Evolutionary conservation across 805 yeast species (phyloP).

Genomic region (Hyphopichia homilentoma): DNA sequence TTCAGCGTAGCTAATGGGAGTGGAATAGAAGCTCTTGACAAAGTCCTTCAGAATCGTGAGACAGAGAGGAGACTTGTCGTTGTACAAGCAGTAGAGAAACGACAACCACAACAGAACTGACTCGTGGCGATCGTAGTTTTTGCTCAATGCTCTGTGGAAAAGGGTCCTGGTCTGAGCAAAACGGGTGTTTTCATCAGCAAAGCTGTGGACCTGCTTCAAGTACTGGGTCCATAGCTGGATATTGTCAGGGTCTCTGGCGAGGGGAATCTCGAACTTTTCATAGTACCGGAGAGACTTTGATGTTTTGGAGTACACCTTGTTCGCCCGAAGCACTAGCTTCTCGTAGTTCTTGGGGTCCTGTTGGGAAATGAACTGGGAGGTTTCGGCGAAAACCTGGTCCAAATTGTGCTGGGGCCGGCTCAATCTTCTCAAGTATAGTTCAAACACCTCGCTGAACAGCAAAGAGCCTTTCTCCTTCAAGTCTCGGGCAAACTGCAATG

Average conservation of each 20-base stretch:
- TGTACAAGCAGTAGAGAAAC: slow-evolving; percentile 23
- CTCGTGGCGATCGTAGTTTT: slow-evolving; percentile 3
- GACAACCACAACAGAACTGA: slow-evolving; percentile 27
- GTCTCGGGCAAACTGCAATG: slow-evolving; percentile 9
- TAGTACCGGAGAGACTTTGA: slow-evolving; percentile 21
- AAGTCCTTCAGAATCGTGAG: slow-evolving; percentile 14
- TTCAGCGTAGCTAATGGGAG: slow-evolving; percentile 24
- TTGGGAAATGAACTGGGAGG: slow-evolving; percentile 38
- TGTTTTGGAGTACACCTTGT: slow-evolving; percentile 25
- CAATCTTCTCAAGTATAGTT: slow-evolving; percentile 28
- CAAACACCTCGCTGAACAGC: slow-evolving; percentile 14
- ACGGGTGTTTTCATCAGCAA: slow-evolving; percentile 6
- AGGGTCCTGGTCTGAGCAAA: slow-evolving; percentile 13
- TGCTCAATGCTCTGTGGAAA: slow-evolving; percentile 27
- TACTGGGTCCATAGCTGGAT: slow-evolving; percentile 29
- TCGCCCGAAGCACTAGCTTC: slow-evolving; percentile 32
- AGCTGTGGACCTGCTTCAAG: slow-evolving; percentile 23
- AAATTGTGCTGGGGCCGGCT: slow-evolving; percentile 37
- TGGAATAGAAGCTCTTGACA: slow-evolving; percentile 20
- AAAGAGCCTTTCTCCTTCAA: slow-evolving; percentile 4
- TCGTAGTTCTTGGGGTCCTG: slow-evolving; percentile 27
- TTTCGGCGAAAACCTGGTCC: slow-evolving; percentile 36
- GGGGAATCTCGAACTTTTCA: slow-evolving; percentile 32
- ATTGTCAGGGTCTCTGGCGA: slow-evolving; percentile 14
- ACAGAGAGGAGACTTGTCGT: slow-evolving; percentile 7